Percentiles rank a stretch among this genome's conserved stretches.
These are phyloP conservation scores for Colletotrichum scovillei DNA, from an alignment of 2,329 filamentous ascomycete genomes.

Conservation along the genomic window DNA sequence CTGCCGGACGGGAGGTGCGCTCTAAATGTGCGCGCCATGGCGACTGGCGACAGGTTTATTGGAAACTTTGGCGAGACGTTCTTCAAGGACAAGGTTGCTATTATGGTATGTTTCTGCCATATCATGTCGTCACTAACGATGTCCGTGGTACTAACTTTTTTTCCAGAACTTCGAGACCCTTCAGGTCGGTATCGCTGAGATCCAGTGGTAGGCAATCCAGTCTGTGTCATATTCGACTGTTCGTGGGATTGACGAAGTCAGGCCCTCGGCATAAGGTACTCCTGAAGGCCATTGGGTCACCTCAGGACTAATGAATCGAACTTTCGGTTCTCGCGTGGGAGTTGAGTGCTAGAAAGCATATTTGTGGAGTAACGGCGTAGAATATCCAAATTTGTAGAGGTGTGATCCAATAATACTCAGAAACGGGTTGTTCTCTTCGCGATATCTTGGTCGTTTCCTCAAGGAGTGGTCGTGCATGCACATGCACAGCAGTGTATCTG, in stretches of 20 bases:
- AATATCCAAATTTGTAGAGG: neutral
- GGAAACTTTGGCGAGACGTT: conserved; percentile 39
- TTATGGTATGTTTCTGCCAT: conserved; percentile 1
- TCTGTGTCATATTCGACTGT: neutral
- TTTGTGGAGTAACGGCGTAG: neutral
- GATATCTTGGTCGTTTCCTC: neutral
- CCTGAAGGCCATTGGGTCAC: neutral
- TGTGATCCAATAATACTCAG: neutral
- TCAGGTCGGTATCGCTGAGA: neutral
- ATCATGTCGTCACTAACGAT: neutral
- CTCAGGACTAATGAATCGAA: neutral
- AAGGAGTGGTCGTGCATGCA: neutral
- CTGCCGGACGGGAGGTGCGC: conserved; percentile 34
- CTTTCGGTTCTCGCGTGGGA: neutral
- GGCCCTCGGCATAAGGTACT: neutral
- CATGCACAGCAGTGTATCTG: neutral
- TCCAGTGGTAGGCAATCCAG: neutral
- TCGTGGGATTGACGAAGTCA: neutral
- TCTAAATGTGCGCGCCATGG: conserved; percentile 35
- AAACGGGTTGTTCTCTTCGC: neutral
- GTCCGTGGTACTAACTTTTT: neutral
- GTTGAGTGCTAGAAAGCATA: neutral
- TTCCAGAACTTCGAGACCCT: neutral
- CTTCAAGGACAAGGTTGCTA: conserved; percentile 37
- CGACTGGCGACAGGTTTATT: conserved; percentile 36